Conservation (phyloP, 805 yeast species). For the Zygosaccharomyces bailii region DNA sequence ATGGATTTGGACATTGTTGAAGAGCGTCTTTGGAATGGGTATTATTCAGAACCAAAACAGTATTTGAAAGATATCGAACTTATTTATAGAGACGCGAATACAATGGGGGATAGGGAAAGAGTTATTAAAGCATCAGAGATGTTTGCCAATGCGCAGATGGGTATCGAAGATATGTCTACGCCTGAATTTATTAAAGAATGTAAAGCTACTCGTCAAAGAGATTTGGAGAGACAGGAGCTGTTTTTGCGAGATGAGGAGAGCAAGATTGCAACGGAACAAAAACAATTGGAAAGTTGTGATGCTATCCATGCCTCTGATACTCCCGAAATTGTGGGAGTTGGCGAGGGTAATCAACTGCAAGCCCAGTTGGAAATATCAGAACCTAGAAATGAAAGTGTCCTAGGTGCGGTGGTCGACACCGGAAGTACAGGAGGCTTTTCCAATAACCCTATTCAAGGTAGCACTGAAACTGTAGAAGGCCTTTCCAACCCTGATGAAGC, state of each 20-base stretch:
- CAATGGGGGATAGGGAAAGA: slow-evolving; percentile 79
- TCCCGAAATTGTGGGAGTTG: slow-evolving; percentile 19
- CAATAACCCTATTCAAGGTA: slow-evolving; percentile 11
- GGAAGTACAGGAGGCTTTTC: neutral
- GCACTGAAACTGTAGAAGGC: slow-evolving; percentile 31
- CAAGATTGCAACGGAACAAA: slow-evolving; percentile 11
- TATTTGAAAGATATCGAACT: slow-evolving; percentile 79
- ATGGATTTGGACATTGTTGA: slow-evolving; percentile 94
- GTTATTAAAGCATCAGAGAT: slow-evolving; percentile 81
- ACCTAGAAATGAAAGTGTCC: neutral
- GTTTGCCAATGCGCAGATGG: slow-evolving; percentile 95
- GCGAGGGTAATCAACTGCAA: slow-evolving; percentile 30
- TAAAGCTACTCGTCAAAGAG: slow-evolving; percentile 66
- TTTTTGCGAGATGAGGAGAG: slow-evolving; percentile 38
- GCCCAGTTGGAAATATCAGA: slow-evolving; percentile 13
- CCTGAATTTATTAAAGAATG: slow-evolving; percentile 76
- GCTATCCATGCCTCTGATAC: slow-evolving; percentile 11
- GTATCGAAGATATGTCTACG: slow-evolving; percentile 79
- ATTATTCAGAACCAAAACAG: slow-evolving; percentile 87
- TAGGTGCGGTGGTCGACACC: neutral
- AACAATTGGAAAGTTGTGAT: slow-evolving; percentile 4
- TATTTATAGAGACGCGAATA: slow-evolving; percentile 74
- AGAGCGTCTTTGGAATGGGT: slow-evolving; percentile 96
- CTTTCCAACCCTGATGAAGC: too few species aligned
- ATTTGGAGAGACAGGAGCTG: slow-evolving; percentile 47